Evolutionary conservation across 2,329 filamentous ascomycete species (phyloP).

Genomic region (Capronia coronata): DNA sequence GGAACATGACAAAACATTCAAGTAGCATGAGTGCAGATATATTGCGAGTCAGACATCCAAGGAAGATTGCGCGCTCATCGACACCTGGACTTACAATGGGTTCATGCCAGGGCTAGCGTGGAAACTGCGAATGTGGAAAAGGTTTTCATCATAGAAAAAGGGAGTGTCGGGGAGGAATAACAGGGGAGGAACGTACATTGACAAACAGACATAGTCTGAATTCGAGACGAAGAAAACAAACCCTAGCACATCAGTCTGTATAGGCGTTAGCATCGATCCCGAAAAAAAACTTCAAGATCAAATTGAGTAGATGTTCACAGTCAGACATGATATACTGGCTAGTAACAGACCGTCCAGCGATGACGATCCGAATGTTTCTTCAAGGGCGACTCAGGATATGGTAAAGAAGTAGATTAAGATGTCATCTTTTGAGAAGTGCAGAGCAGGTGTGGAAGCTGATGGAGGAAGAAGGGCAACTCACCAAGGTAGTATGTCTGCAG

Average conservation of each 20-base stretch:
- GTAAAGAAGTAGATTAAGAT: conserved; percentile 53
- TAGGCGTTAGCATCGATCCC: conserved; percentile 4
- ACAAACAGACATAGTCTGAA: not conserved
- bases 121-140: conserved; percentile 58
- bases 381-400: conserved; percentile 62
- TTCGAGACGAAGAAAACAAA: not conserved
- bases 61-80: conserved; percentile 46
- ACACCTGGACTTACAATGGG: conserved; percentile 40
- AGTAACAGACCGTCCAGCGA: conserved; percentile 63
- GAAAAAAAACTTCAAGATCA: not conserved
- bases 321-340: conserved; percentile 67
- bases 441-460: not conserved
- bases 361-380: conserved; percentile 55
- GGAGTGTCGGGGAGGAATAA: not conserved
- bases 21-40: not conserved
- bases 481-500: not conserved
- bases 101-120: conserved; percentile 50
- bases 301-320: conserved; percentile 26
- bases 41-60: conserved; percentile 48
- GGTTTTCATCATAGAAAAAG: conserved; percentile 45
- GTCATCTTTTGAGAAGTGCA: conserved; percentile 48
- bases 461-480: not conserved
- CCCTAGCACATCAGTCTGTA: not conserved
- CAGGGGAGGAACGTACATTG: conserved; percentile 11
- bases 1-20: not conserved